phyloP scores from a whole-genome alignment of 208 protist species.

The Trypanosoma vivax region DNA sequence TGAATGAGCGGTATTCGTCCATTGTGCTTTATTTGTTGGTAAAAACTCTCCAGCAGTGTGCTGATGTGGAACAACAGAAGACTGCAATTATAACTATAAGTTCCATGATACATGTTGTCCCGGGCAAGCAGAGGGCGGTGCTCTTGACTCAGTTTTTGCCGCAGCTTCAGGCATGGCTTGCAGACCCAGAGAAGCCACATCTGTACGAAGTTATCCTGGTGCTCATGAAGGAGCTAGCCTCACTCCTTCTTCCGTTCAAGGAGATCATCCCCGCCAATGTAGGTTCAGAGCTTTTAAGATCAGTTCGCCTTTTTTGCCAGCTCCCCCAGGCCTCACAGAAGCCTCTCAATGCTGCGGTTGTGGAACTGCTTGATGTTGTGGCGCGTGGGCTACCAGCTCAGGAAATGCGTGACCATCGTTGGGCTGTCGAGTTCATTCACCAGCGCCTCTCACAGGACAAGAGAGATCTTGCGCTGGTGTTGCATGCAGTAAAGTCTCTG shows the following conservation, averaged over 20 bases:
- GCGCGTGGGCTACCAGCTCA: constrained; percentile 65
- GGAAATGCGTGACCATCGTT: constrained; percentile 84
- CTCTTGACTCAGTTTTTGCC: constrained; percentile 77
- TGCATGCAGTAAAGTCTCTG: constrained; percentile 76
- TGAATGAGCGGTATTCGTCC: constrained; percentile 73
- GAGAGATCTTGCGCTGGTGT: constrained; percentile 68
- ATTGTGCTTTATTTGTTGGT: constrained; percentile 81
- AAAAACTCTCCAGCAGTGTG: constrained; percentile 69
- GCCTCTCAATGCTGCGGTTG: constrained; percentile 73
- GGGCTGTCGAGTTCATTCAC: constrained; percentile 88
- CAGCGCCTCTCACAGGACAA: constrained; percentile 86
- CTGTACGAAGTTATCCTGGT: constrained; percentile 68
- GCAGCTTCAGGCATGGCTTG: constrained; percentile 75
- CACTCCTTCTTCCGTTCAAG: constrained; percentile 62
- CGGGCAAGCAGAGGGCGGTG: constrained; percentile 55
- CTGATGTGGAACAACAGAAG: constrained; percentile 69
- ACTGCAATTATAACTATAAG: constrained; percentile 57
- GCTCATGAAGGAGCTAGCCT: constrained; percentile 79
- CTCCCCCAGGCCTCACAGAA: constrained; percentile 80
- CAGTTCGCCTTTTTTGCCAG: constrained; percentile 66
- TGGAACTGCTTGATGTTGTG: constrained; percentile 80
- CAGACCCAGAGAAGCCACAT: constrained; percentile 55
- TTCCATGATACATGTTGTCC: constrained; percentile 57
- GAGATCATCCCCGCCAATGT: constrained; percentile 55
- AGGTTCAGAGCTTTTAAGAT: constrained; percentile 63